Percentiles rank a stretch among this genome's conserved stretches.
Conservation (phyloP, 768 basidiomycete species). For the Naganishia randhawae region DNA sequence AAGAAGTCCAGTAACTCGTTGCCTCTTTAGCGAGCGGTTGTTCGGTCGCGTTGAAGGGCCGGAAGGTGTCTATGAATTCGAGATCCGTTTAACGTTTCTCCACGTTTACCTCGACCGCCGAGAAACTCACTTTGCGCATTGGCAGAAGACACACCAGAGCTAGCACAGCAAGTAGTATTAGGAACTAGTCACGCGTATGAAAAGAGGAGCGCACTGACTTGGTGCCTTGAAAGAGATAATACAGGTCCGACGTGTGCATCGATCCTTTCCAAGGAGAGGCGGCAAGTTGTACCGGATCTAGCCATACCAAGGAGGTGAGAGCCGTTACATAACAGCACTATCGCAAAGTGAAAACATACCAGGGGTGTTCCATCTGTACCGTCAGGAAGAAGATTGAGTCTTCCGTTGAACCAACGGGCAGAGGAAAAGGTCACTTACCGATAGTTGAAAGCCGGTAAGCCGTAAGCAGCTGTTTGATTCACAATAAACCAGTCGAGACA, state of each 20-base stretch:
- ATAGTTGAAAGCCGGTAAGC: constrained; percentile 28
- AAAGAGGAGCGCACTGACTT: constrained; percentile 9
- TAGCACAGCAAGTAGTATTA: neutral
- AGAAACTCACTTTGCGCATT: constrained; percentile 26
- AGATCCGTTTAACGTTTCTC: neutral
- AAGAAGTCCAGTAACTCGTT: constrained; percentile 30
- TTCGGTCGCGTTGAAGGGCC: constrained; percentile 31
- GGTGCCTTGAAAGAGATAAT: constrained; percentile 35
- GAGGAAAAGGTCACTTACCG: neutral
- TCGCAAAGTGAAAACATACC: neutral
- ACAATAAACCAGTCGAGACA: constrained; percentile 31
- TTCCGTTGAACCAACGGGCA: neutral
- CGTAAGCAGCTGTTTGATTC: constrained; percentile 25
- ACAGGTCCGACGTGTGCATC: constrained; percentile 35
- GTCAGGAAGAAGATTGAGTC: neutral
- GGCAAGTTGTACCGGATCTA: constrained; percentile 34
- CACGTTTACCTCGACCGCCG: too few species aligned
- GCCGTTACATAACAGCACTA: neutral
- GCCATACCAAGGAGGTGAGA: neutral
- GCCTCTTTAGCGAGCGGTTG: constrained; percentile 27
- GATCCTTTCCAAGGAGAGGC: constrained; percentile 29
- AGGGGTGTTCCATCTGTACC: constrained; percentile 11
- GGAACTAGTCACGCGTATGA: neutral
- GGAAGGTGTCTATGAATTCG: constrained; percentile 11
- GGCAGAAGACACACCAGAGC: constrained; percentile 31